Base-by-base conservation (phyloP, 768 basidiomycete genomes). In the Trametes elegans region DNA sequence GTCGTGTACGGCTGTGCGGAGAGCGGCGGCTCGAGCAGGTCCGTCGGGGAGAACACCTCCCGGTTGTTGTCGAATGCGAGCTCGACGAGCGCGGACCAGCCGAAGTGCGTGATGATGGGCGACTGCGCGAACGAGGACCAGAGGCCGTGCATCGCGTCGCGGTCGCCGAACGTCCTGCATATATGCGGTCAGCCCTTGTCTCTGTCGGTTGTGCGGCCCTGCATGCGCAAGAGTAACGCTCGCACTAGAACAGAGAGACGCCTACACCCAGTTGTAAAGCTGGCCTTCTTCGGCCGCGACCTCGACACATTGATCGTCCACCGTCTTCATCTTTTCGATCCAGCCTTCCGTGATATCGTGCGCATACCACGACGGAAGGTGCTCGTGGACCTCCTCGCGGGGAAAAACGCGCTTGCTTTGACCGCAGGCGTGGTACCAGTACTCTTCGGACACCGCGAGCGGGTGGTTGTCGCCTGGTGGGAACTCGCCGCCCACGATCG, bases 271-370 rank as follows among this genome's bases (percentile, higher is more conserved):
- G 59, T 76, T 70, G 47, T 74, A 77, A 1, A 76, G 68, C 13
- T 49, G 31, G 10, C 34, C 44, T 3, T 38, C 23, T 23, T 66
- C 63, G 9, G 57, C 38, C 8, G 48, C 61, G 13, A 77, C 52
- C 67, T 74, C 70, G 13, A 79, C 60, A 54, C 77, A 79, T 1
- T 65, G 62, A 35, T 79, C 76, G 21, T 73, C 65, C 16, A 73
- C 61, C 9, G 58, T 57, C 21, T 55, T 62, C 32, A 79, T 55
- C 43, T 63, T 66, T 24, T 71, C 65, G 6, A 73, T 59, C 78
- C 77, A 80, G 49, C 60, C 67, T n/a, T 74, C 68, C n/a, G 76
- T 56, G 16, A 78, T 51, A 7, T 60, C 53, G 6, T 59, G 39
- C 8, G 68, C 70, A 5, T 70, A 48, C 55, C 61, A 46, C 61